Conservation (phyloP, 805 yeast species). For the Candida boidinii region DNA sequence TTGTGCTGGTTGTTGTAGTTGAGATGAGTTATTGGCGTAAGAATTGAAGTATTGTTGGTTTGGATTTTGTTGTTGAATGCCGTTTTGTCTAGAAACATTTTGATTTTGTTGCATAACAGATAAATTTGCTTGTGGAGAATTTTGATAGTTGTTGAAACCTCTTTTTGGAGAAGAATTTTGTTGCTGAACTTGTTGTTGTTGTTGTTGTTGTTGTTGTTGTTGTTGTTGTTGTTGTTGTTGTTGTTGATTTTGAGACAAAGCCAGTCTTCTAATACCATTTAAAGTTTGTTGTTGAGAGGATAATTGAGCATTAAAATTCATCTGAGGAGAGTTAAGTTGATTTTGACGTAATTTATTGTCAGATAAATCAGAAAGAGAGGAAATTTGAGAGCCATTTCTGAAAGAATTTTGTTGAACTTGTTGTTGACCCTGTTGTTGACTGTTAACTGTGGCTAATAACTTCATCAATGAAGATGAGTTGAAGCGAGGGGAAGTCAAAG, state of each 20-base stretch:
- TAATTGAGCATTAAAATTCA: neutral
- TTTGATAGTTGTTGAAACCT: neutral
- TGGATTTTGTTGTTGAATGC: no score
- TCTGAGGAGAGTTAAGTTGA: no score
- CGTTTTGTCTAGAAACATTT: no score
- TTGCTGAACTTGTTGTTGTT: conserved; percentile 1
- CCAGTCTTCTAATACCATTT: no score
- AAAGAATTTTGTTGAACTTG: no score
- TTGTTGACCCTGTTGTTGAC: neutral
- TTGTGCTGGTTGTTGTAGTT: no score
- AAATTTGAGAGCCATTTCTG: neutral
- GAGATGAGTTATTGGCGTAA: neutral
- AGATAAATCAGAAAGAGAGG: no score
- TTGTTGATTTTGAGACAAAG: conserved; percentile 10
- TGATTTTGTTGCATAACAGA: no score
- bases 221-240: conserved; percentile 3
- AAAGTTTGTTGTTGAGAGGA: neutral
- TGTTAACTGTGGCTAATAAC: conserved; percentile 7
- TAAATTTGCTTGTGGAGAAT: no score
- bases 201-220: conserved; percentile 2
- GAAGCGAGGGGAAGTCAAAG: conserved; percentile 1
- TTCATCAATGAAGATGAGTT: conserved; percentile 8
- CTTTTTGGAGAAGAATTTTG: neutral
- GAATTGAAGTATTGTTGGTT: neutral
- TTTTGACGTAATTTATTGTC: no score